phyloP scores from a whole-genome alignment of 1,284 basidiomycete genomes.

The Fomitopsis pinicola region DNA sequence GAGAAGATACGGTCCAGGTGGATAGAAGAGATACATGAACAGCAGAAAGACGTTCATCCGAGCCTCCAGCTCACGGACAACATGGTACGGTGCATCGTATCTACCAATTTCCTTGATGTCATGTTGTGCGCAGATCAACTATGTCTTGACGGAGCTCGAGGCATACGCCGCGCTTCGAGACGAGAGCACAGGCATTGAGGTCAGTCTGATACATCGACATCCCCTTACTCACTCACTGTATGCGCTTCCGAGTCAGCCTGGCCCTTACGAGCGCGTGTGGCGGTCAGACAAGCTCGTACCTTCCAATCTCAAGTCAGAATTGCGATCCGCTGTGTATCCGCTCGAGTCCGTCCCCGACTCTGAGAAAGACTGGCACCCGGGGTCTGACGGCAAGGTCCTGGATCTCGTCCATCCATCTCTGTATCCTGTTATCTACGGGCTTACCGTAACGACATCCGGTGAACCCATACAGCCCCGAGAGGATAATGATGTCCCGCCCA shows the following conservation, averaged over 20 bases:
- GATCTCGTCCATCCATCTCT: neutral
- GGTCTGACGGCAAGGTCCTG: slow-evolving; percentile 10
- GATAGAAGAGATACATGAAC: neutral
- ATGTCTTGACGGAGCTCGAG: neutral
- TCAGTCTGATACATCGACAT: neutral
- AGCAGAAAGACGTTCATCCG: neutral
- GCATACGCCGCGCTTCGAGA: neutral
- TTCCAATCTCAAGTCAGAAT: neutral
- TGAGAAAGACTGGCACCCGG: slow-evolving; percentile 14
- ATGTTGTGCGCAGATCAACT: neutral
- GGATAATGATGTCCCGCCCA: neutral
- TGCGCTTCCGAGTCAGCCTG: neutral
- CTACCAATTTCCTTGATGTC: neutral
- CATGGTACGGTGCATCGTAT: neutral
- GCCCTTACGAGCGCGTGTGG: neutral
- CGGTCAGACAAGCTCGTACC: neutral
- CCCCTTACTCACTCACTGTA: neutral
- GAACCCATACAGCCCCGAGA: neutral
- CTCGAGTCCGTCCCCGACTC: slow-evolving; percentile 8
- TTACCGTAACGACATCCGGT: neutral
- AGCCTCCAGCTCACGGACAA: neutral
- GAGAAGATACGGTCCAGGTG: neutral
- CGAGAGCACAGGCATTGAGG: neutral
- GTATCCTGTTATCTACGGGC: neutral
- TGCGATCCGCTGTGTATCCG: neutral